A percentile compares a stretch with the other conserved stretches of the same genome.
These are phyloP conservation scores for Aspergillus carlsbadensis DNA, from an alignment of 495 filamentous ascomycete genomes.

Conservation along the genomic window DNA sequence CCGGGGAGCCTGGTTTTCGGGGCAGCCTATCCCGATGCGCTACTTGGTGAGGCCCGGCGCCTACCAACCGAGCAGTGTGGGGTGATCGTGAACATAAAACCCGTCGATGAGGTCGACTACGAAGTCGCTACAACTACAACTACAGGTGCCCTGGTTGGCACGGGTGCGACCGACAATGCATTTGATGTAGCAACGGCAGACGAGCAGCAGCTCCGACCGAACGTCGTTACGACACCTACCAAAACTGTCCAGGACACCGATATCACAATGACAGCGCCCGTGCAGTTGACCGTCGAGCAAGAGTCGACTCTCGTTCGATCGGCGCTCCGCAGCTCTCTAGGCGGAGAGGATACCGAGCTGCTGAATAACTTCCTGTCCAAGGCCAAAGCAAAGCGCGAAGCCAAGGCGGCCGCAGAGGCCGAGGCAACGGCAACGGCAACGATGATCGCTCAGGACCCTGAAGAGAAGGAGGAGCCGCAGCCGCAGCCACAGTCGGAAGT, in stretches of 20 bases:
- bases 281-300: conserved; percentile 31
- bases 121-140: not conserved
- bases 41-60: conserved; percentile 19
- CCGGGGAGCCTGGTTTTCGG: conserved; percentile 12
- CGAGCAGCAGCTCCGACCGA: not conserved
- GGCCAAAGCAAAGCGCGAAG: conserved; percentile 59
- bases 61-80: conserved; percentile 8
- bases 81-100: conserved; percentile 19
- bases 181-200: conserved; percentile 17
- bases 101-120: conserved; percentile 1
- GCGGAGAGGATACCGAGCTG: conserved; percentile 56
- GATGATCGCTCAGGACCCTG: conserved; percentile 26
- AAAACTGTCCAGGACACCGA: not conserved
- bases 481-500: conserved; percentile 15
- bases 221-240: not conserved
- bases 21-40: conserved; percentile 22
- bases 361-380: conserved; percentile 62
- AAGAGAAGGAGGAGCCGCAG: conserved; percentile 21
- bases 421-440: conserved; percentile 9
- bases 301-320: conserved; percentile 42
- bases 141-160: not conserved
- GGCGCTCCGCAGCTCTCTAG: conserved; percentile 43
- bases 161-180: not conserved
- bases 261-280: conserved; percentile 13
- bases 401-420: conserved; percentile 34